Percentiles rank a stretch among this genome's conserved stretches.
Conservation (phyloP, 192 early-diverging fungal species). For the Linnemannia zychae region DNA sequence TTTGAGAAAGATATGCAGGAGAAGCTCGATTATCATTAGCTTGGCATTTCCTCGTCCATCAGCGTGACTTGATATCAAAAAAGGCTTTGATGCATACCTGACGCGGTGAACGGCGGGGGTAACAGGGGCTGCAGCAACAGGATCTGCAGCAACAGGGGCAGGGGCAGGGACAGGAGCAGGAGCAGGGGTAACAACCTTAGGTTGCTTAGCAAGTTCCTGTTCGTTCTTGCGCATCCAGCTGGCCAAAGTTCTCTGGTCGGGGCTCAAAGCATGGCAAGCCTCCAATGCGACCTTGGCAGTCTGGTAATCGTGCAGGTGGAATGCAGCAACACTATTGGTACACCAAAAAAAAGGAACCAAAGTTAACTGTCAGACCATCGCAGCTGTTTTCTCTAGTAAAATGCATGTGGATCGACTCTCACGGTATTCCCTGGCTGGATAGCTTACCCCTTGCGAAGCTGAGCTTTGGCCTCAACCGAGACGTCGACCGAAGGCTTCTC, state of each 20-base stretch:
- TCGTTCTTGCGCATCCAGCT: slow-evolving; percentile 67
- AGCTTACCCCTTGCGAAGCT: slow-evolving; percentile 67
- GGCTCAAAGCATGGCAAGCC: slow-evolving; percentile 56
- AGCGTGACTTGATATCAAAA: not conserved
- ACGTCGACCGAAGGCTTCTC: slow-evolving; percentile 56
- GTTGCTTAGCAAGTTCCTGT: slow-evolving; percentile 65
- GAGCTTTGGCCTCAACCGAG: slow-evolving; percentile 72
- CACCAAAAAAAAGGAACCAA: not conserved
- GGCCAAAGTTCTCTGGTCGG: slow-evolving; percentile 57
- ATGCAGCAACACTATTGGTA: slow-evolving; percentile 61
- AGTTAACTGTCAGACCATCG: not conserved
- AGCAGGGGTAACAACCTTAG: slow-evolving; percentile 57
- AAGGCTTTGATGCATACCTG: slow-evolving; percentile 9
- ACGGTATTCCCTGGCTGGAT: not conserved
- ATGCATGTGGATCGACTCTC: no score
- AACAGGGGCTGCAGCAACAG: not conserved
- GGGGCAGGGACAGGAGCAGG: slow-evolving; percentile 22
- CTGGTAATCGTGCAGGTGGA: slow-evolving; percentile 67
- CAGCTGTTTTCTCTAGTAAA: no score
- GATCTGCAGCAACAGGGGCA: slow-evolving; percentile 8
- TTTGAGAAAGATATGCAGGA: slow-evolving; percentile 36
- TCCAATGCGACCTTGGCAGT: slow-evolving; percentile 67
- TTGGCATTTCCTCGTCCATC: not conserved
- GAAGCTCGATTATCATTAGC: not conserved
- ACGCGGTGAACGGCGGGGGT: slow-evolving; percentile 30